Conservation (phyloP, 1,139 yeast species). For the Pichia inconspicua region DNA sequence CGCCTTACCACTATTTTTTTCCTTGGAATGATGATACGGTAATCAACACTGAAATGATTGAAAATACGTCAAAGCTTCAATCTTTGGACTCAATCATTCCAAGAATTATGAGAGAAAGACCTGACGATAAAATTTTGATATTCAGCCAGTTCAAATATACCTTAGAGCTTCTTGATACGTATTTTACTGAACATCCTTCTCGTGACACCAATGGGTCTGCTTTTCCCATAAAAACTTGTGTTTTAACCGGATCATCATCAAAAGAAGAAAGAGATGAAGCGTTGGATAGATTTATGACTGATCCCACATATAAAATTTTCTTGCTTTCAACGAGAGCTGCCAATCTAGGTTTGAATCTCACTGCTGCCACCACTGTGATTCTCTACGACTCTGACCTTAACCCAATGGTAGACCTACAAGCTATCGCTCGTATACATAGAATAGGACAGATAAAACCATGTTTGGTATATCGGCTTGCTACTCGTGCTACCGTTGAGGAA, state of each 20-base stretch:
- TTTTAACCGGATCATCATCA: conserved; percentile 71
- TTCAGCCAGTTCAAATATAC: conserved; percentile 80
- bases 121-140: conserved; percentile 59
- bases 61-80: conserved; percentile 64
- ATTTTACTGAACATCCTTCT: conserved; percentile 35
- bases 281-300: conserved; percentile 45
- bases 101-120: conserved; percentile 31
- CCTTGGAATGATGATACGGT: conserved; percentile 52
- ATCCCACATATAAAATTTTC: conserved; percentile 36
- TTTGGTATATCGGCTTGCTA: conserved; percentile 66
- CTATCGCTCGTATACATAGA: conserved; percentile 91
- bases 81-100: conserved; percentile 57
- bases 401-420: conserved; percentile 93
- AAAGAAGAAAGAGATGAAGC: conserved; percentile 60
- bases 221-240: conserved; percentile 12
- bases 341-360: conserved; percentile 82
- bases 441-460: conserved; percentile 87
- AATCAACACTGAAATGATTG: conserved; percentile 23
- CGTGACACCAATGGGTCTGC: background rate
- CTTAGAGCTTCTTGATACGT: conserved; percentile 70
- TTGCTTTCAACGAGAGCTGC: conserved; percentile 88
- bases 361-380: conserved; percentile 84
- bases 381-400: conserved; percentile 94
- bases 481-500: conserved; percentile 77
- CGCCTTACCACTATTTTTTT: conserved; percentile 75